Conservation (phyloP, 2,329 filamentous ascomycete genomes). For the Colletotrichum incanum region DNA sequence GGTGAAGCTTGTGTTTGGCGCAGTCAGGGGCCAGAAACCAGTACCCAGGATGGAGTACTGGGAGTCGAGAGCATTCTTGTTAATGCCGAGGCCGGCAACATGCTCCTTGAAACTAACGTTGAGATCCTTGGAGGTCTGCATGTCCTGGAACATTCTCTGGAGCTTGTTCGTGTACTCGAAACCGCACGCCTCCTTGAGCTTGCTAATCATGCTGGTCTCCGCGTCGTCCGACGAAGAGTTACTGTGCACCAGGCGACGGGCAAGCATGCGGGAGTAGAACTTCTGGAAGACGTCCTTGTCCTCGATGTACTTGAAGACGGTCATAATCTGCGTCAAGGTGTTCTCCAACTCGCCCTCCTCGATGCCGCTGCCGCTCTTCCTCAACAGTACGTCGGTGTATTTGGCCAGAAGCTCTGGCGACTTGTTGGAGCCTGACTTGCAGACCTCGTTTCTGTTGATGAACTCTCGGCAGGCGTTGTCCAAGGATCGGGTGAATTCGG, state of each 20-base stretch:
- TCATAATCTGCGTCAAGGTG: constrained; percentile 94
- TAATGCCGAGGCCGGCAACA: constrained; percentile 73
- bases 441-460: constrained; percentile 97
- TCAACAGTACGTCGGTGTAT: constrained; percentile 92
- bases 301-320: constrained; percentile 99
- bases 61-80: constrained; percentile 84
- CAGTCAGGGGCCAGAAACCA: constrained; percentile 94
- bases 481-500: constrained; percentile 94
- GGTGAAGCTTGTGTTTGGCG: constrained; percentile 90
- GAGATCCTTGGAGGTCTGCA: constrained; percentile 98
- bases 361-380: constrained; percentile 92
- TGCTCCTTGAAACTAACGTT: constrained; percentile 91
- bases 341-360: constrained; percentile 96
- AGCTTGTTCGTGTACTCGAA: constrained; percentile 99
- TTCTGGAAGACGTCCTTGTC: constrained; percentile 99
- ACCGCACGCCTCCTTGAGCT: constrained; percentile 97
- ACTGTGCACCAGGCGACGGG: constrained; percentile 93
- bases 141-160: constrained; percentile 99
- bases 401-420: constrained; percentile 96
- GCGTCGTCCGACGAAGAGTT: constrained; percentile 97
- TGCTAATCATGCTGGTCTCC: constrained; percentile 99
- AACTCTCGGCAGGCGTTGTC: constrained; percentile 99
- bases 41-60: constrained; percentile 95
- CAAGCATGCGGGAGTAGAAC: constrained; percentile 97
- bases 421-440: constrained; percentile 92